Evolutionary conservation across 2,329 filamentous ascomycete genomes (phyloP).

Genomic region (Colletotrichum camelliae): DNA sequence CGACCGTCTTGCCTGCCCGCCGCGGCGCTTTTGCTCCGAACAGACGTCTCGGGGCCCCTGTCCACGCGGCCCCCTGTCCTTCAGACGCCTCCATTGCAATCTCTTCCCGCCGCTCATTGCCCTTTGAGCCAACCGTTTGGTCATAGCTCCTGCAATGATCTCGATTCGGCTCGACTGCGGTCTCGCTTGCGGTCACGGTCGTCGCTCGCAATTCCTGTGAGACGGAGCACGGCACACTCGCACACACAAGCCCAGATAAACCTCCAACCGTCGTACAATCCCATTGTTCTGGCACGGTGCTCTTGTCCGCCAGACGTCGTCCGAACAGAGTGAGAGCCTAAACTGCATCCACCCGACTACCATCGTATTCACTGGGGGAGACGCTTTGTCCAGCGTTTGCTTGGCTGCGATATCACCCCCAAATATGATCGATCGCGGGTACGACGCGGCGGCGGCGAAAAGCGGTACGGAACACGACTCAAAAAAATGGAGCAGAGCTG

Average conservation of each 20-base stretch:
- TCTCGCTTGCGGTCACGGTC: neutral
- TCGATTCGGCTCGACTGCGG: neutral
- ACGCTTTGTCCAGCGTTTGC: constrained; percentile 8
- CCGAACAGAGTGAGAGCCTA: neutral
- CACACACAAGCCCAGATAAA: neutral
- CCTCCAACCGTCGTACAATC: constrained; percentile 7
- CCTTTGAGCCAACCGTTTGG: neutral
- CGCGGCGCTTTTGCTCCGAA: constrained; percentile 8
- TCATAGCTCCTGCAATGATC: neutral
- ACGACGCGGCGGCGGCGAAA: constrained; percentile 5
- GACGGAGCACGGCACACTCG: neutral
- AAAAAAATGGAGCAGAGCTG: constrained; percentile 4
- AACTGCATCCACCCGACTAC: constrained; percentile 13
- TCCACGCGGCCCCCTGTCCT: neutral
- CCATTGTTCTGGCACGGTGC: constrained; percentile 10
- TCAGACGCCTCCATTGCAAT: neutral
- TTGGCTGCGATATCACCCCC: neutral
- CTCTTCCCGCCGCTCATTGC: neutral
- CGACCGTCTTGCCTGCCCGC: neutral
- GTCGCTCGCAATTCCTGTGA: neutral
- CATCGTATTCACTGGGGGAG: neutral
- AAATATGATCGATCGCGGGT: constrained; percentile 19
- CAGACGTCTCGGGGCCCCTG: neutral
- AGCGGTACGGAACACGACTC: constrained; percentile 13
- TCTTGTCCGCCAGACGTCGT: neutral